Base-by-base conservation (phyloP, 2,329 filamentous ascomycete species). In the Arthrobotrys pseudoclavata region DNA sequence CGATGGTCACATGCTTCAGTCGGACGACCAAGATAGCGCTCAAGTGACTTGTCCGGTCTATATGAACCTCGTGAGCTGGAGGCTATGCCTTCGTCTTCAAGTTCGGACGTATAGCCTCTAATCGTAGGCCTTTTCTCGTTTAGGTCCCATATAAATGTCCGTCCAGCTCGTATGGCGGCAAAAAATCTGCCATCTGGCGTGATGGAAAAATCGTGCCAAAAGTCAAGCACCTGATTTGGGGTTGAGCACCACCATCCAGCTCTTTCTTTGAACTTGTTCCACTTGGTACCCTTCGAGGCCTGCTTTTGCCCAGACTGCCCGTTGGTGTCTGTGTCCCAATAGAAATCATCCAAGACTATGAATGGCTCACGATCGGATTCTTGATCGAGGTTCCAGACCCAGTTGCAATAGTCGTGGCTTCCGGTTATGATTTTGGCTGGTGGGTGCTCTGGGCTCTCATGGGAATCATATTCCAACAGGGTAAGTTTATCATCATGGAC, bases 231-330 rank as follows among this genome's bases (percentile, higher is more conserved):
- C 31, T 81, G 80, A 37, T 81, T 81, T 18, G 80, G 80, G 6
- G 80, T 81, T 20, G 66, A 79, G 18, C 81, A 80, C 80, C 80
- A 81, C 80, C 80, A 81, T 20, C 80, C 80, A 1, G 80, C 80
- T 31, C 80, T 77, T 48, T 81, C 80, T 47, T 80, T 80, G 20
- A 52, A 78, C 13, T 79, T 80, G 55, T 80, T 80, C 80, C 80
- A 81, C 12, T 69, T 53, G 13, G 37, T 72, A 18, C 57, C 69
- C 13, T 45, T 79, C 61, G 7, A 61, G 18, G n/a, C 48, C 7
- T 45, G 34, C 9, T 40, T 24, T 9, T 52, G 47, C 15, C 26
- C 60, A 7, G 26, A 42, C 20, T 69, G 34, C 24, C 37, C 64
- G 15, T 7, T 24, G 26, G 75, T 75, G 10, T 77, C 69, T 15